phyloP scores from a whole-genome alignment of 2,329 filamentous ascomycete genomes.

The Zasmidium cellare region DNA sequence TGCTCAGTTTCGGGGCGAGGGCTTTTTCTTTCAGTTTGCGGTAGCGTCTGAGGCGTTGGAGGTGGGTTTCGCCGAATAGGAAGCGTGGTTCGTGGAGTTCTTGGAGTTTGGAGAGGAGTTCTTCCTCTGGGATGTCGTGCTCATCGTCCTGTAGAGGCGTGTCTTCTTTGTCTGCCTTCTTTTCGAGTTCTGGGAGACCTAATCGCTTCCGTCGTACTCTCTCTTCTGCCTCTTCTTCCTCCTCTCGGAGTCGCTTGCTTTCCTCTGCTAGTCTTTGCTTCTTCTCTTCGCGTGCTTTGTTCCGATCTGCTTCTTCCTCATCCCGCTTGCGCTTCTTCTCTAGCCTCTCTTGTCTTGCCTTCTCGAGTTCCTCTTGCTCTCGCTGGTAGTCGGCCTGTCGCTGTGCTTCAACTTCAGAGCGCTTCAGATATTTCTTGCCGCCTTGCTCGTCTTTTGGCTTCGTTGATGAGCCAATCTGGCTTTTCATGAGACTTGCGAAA shows the following conservation, averaged over 20 bases:
- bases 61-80: conserved; percentile 81
- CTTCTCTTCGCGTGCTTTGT: conserved; percentile 76
- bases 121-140: conserved; percentile 70
- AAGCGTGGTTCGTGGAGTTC: conserved; percentile 69
- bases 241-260: conserved; percentile 66
- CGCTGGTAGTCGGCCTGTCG: conserved; percentile 77
- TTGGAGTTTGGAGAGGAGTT: conserved; percentile 68
- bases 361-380: conserved; percentile 74
- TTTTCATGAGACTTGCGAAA: conserved; percentile 89
- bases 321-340: conserved; percentile 85
- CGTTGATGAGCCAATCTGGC: conserved; percentile 67
- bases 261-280: conserved; percentile 78
- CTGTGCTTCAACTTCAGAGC: conserved; percentile 81
- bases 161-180: conserved; percentile 43
- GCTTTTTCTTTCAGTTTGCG: conserved; percentile 57
- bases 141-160: conserved; percentile 34
- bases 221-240: conserved; percentile 73
- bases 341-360: conserved; percentile 67
- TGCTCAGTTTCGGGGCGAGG: conserved; percentile 50
- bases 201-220: conserved; percentile 70
- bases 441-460: conserved; percentile 62
- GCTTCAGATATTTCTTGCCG: conserved; percentile 76
- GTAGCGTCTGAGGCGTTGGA: conserved; percentile 68
- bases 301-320: conserved; percentile 75
- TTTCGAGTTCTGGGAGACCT: conserved; percentile 72